Evolutionary conservation across 2,329 filamentous ascomycete genomes (phyloP), one percentile per base, ranked within the genome.

Genomic region (Alternaria atra): DNA sequence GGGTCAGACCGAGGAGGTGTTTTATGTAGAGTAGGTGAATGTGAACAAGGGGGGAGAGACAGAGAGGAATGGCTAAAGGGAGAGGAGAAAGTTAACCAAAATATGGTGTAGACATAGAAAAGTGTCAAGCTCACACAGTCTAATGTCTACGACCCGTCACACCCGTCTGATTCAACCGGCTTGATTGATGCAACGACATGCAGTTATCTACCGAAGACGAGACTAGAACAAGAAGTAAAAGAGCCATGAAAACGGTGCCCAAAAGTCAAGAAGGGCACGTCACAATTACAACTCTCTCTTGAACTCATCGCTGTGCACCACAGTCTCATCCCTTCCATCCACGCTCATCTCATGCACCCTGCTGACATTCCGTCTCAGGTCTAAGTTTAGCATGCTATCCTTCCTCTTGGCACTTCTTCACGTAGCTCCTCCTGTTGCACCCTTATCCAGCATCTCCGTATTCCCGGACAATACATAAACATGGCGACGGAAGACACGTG

Each of bases 1-100:
- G 90, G 88, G 85, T 72, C 84, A 84, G 2, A 74, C 90, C 20
- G 88, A 91, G 74, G 89, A 91, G 79, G 89, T 91, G 3, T 92
- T 91, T 72, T 88, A 89, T 72, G 75, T 80, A 4, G 72, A 75
- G 47, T 76, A 30, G 13, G 4, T 23, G 17, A 17, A 20, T 10
- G 8, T 27, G n/a, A n/a, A 9, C 20, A 20, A 17, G 35, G 20
- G 20, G 20, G 2, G 20, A 20, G 20, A 20, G 20, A 20, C 2
- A 20, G 20, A 2, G 20, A 20, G 20, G 20, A 20, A 20, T 20
- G 20, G 20, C 20, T 20, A 20, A 2, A 20, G 20, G 20, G 20
- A 20, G 20, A 20, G 20, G 20, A 20, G 20, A 20, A 20, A 20
- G 20, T 20, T 20, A 20, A 20, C 20, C 20, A 20, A 20, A 20